Conservation (phyloP, 306 rosid genomes). For the Macrotyloma uniflorum region DNA sequence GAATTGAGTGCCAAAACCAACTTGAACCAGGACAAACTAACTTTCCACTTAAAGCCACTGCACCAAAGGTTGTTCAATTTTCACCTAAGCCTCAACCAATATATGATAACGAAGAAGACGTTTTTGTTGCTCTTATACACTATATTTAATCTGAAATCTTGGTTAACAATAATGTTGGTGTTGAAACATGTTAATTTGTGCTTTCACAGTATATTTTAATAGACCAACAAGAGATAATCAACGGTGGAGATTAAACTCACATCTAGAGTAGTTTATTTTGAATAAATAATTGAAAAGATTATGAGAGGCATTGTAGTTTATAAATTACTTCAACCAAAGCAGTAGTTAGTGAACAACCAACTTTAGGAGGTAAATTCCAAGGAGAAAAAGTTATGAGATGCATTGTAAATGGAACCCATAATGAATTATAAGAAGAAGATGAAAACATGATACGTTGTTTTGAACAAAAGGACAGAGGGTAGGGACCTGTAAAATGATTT, state of each 20-base stretch:
- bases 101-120: conserved; percentile 33
- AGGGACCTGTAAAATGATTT: conserved; percentile 36
- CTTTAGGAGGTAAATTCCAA: not conserved
- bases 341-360: not conserved
- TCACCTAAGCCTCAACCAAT: conserved; percentile 54
- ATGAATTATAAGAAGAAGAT: conserved; percentile 39
- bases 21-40: conserved; percentile 30
- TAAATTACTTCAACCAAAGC: not conserved
- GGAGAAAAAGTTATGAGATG: not conserved
- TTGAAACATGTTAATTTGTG: not conserved
- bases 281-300: too few relatives aligned
- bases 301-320: not conserved
- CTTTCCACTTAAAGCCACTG: conserved; percentile 29
- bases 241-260: not conserved
- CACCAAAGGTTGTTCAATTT: conserved; percentile 40
- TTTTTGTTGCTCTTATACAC: not conserved
- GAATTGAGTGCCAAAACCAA: conserved; percentile 11
- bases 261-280: not conserved
- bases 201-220: not conserved
- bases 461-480: conserved; percentile 35
- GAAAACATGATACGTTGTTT: conserved; percentile 33
- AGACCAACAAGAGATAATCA: not conserved
- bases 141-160: too few relatives aligned
- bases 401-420: not conserved
- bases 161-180: too few relatives aligned